Conservation (phyloP, 805 yeast species). For the Kockiozyma suomiensis region DNA sequence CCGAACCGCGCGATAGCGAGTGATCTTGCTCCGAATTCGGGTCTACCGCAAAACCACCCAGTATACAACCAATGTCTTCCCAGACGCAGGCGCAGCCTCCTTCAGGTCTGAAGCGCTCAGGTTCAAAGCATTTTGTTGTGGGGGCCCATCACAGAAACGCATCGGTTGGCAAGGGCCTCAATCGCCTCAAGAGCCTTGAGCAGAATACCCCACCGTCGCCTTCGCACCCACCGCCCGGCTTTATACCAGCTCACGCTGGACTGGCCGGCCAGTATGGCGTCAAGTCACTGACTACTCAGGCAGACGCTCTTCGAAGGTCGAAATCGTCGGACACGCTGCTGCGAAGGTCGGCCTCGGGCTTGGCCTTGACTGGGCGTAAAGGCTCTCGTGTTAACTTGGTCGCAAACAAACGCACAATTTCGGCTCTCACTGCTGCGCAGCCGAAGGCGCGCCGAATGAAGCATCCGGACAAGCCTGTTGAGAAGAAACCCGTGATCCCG, state of each 20-base stretch:
- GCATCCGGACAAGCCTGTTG: background rate
- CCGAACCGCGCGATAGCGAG: background rate
- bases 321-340: conserved; percentile 23
- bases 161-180: conserved; percentile 24
- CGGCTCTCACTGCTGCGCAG: conserved; percentile 11
- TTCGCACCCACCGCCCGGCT: conserved; percentile 5
- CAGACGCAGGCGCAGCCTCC: conserved; percentile 11
- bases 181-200: conserved; percentile 21
- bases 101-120: conserved; percentile 16
- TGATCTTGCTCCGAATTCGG: background rate
- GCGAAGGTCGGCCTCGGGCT: conserved; percentile 13
- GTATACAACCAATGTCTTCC: background rate
- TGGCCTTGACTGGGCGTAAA: conserved; percentile 24
- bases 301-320: conserved; percentile 6
- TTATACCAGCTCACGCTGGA: conserved; percentile 19
- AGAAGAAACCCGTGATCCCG: background rate
- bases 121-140: conserved; percentile 32
- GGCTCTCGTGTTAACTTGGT: conserved; percentile 19
- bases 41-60: background rate
- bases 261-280: conserved; percentile 23
- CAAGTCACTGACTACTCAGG: background rate
- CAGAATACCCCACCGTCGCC: conserved; percentile 13
- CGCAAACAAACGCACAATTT: conserved; percentile 22
- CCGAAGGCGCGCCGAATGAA: background rate
- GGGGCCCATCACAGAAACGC: conserved; percentile 27